These are phyloP conservation scores for Leccinum subgranulosum DNA, from an alignment of 768 basidiomycete species.

Conservation along the genomic window DNA sequence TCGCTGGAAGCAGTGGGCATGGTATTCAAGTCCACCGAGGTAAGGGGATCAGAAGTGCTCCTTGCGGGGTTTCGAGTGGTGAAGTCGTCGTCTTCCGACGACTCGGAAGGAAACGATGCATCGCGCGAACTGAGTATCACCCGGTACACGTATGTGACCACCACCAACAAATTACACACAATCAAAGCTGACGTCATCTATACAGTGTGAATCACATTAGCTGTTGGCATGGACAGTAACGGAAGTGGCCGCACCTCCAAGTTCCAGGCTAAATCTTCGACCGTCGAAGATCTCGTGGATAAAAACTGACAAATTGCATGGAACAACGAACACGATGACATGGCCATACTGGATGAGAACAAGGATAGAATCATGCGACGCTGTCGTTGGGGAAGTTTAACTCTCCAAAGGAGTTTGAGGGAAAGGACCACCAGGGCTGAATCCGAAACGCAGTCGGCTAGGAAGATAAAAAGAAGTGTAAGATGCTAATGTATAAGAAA, in stretches of 20 bases:
- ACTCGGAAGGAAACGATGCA: neutral
- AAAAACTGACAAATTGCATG: neutral
- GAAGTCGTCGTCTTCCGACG: slow-evolving; percentile 8
- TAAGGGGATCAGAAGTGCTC: neutral
- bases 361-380: slow-evolving; percentile 18
- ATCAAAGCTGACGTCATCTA: slow-evolving; percentile 1
- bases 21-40: slow-evolving; percentile 9
- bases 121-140: neutral
- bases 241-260: neutral
- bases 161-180: slow-evolving; percentile 15
- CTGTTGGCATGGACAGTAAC: neutral
- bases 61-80: neutral
- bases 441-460: neutral
- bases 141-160: slow-evolving; percentile 12
- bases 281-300: no score
- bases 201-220: neutral
- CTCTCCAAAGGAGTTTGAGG: slow-evolving; percentile 10
- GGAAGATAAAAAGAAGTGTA: neutral
- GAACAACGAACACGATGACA: slow-evolving; percentile 5
- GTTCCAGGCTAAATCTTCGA: neutral
- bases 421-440: neutral
- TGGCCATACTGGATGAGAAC: slow-evolving; percentile 8
- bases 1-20: neutral
- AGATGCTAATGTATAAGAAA: neutral
- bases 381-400: slow-evolving; percentile 12